Evolutionary conservation across 2,329 filamentous ascomycete species (phyloP).

Genomic region (Penicillium corylophilum): DNA sequence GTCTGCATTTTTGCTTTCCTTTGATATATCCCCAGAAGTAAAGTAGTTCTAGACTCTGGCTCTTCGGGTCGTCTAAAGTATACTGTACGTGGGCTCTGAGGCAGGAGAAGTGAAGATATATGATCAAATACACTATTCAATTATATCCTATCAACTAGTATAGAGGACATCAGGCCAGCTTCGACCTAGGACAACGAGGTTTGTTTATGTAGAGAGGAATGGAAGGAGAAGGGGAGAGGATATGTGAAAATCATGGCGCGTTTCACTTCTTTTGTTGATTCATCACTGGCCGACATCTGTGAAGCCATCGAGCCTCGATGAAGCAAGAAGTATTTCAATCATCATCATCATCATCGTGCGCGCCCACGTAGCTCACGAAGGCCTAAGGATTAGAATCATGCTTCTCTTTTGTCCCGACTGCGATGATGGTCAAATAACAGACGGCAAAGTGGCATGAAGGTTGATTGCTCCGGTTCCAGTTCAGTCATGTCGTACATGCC

Average conservation of each 20-base stretch:
- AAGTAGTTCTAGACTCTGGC: neutral
- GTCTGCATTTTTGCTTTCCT: neutral
- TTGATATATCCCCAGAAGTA: neutral
- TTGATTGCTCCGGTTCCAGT: neutral
- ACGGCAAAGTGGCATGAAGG: neutral
- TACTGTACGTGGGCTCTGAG: neutral
- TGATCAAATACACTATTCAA: neutral
- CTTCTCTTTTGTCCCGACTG: too few relatives aligned
- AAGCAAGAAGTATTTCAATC: too few relatives aligned
- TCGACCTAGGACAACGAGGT: too few relatives aligned
- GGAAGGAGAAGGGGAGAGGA: neutral
- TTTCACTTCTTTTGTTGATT: neutral
- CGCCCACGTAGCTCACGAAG: too few relatives aligned
- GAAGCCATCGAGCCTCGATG: neutral
- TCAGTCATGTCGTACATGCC: neutral
- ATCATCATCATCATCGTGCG: neutral
- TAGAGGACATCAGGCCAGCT: too few relatives aligned
- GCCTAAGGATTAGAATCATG: too few relatives aligned
- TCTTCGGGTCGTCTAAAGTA: neutral
- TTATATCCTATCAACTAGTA: neutral
- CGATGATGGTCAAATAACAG: too few relatives aligned
- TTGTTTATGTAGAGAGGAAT: too few relatives aligned
- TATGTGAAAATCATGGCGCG: neutral
- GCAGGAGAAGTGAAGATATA: neutral
- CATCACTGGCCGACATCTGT: neutral